Base-by-base conservation (phyloP, 2,329 filamentous ascomycete species). In the Penicillium sp. region DNA sequence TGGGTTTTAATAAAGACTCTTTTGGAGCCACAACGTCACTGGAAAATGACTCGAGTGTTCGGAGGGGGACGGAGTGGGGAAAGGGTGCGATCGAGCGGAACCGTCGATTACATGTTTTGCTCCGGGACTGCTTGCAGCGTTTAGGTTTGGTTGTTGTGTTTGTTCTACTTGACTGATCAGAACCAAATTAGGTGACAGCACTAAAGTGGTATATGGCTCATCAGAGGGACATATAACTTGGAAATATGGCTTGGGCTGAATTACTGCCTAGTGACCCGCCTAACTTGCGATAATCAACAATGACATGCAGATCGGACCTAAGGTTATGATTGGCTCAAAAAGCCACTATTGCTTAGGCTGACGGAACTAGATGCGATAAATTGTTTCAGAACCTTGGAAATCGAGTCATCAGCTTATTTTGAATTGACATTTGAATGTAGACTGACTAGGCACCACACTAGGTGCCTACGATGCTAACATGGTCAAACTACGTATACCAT, bases 1-100 rank as follows among this genome's bases (percentile, higher is more conserved):
- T n/a, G 49, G 49, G 49, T 31, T 45, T 53, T 53, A 31, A 53
- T 44, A 52, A 24, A 24, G 33, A 37, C 16, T 47, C 19, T 27
- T 14, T 27, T 31, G 56, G 59, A 61, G 56, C 49, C 56, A 61
- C 54, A 59, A 61, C 59, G 61, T 63, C 61, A 63, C 58, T 19
- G 24, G 52, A 46, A 58, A 58, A 57, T 58, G 46, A 49, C 47
- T 55, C 43, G 53, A 53, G 19, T 21, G 35, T 29, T 52, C 52
- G 60, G 53, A 55, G 55, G 57, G 50, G 49, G 56, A 22, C 48
- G 43, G 55, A 57, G 58, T 60, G 60, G 60, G 58, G 58, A 62
- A 58, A 49, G 52, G 55, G 33, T 49, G 50, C 48, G 48, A 56
- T 51, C 45, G 47, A 37, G 39, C 27, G 37, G 26, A 42, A 42